Base-by-base conservation (phyloP, 306 rosid species). In the Arachis hypogaea region DNA sequence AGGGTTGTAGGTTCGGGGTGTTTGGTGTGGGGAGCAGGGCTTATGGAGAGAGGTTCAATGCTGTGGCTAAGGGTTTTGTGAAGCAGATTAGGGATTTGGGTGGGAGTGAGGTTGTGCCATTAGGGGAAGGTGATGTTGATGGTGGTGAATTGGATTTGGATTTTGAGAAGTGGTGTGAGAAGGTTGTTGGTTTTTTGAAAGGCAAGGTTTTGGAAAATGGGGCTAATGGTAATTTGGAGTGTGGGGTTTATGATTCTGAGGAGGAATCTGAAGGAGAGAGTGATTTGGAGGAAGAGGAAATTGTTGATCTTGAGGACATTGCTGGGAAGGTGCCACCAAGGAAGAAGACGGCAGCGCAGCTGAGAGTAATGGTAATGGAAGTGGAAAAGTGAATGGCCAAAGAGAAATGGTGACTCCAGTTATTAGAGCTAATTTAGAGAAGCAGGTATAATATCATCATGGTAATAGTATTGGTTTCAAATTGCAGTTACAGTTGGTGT, bases 291-390 rank as follows among this genome's bases (percentile, higher is more conserved):
- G 60, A 80, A 8, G 96, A 88, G 11, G 96, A 86, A 4, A 82
- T 93, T 69, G 93, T 92, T 84, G 99, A 94, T 83, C 93, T 94
- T 46, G 99, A 94, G 82, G 99, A 94, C 66, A 88, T 94, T 84
- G 99, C 93, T 11, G 99, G 99, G 57, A 92, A 94, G 85, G 96
- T 77, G 14, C 97, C 97, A 66, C 81, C 89, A 3, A 87, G 90
- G 81, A 90, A 85, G 76, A 30, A 83, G 74, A 22, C 84, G 0
- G 85, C 47, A 28, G 9, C n/a, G 4, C 72, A 11, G 84, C 68
- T 3, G 81, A 85, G 78, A 82, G 82, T 54, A 33, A 33, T 33
- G 38, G 4, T 33, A 33, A 33, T 33, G 38, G 38, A 33, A 88
- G 92, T 68, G 99, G 90, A 59, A 84, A 79, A 58, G 69, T 84